A percentile compares a stretch with the other conserved stretches of the same genome.
Conservation (phyloP, 192 early-diverging fungal genomes). For the Linnemannia zychae region DNA sequence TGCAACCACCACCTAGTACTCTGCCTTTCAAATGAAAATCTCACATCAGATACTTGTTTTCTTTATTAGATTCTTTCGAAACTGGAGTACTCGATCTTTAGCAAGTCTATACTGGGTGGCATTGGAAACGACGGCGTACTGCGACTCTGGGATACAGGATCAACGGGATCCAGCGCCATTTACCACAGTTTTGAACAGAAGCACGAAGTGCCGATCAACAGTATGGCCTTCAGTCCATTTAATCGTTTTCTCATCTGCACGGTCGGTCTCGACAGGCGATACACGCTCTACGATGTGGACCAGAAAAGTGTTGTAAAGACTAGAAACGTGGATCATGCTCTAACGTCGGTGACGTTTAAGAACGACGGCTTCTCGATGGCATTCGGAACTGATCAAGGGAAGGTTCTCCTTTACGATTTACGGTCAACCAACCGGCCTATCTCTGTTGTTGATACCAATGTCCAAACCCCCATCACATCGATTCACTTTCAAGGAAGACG, state of each 20-base stretch:
- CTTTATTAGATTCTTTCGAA: constrained; percentile 25
- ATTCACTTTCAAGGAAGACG: constrained; percentile 41
- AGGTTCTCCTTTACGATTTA: constrained; percentile 60
- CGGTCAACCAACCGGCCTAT: constrained; percentile 51
- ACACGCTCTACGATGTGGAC: constrained; percentile 59
- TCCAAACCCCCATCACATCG: constrained; percentile 35
- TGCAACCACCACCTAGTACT: too few species aligned
- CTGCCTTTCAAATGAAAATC: background rate
- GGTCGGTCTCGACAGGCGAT: constrained; percentile 53
- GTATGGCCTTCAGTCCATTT: constrained; percentile 59
- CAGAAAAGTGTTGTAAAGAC: constrained; percentile 57
- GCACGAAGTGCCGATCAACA: constrained; percentile 52
- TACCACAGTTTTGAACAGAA: constrained; percentile 53
- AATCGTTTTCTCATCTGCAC: constrained; percentile 59
- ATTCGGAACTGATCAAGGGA: constrained; percentile 57
- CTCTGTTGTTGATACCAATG: constrained; percentile 38
- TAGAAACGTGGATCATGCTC: constrained; percentile 45
- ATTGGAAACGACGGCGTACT: constrained; percentile 56
- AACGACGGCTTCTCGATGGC: constrained; percentile 60
- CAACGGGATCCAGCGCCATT: constrained; percentile 34
- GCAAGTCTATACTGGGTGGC: constrained; percentile 54
- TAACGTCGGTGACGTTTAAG: constrained; percentile 58
- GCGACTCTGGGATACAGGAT: constrained; percentile 59
- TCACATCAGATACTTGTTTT: background rate
- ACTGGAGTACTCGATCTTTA: constrained; percentile 57